Evolutionary conservation across 495 filamentous ascomycete genomes (phyloP).

Genomic region (Penicillium fimorum): DNA sequence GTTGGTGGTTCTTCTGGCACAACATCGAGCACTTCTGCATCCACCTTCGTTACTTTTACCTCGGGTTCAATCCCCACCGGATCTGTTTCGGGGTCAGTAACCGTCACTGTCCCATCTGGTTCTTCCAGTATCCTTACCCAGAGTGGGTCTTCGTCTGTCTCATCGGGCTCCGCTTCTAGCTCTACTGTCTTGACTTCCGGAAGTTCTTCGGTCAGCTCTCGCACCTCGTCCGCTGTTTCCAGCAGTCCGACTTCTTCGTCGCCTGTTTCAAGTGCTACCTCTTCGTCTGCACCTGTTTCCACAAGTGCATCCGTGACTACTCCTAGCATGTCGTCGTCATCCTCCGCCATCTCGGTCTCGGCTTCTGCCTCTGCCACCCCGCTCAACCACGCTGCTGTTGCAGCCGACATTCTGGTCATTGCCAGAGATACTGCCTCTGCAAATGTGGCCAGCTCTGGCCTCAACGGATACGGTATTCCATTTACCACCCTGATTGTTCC

Average conservation of each 20-base stretch:
- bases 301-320: slow-evolving; percentile 18
- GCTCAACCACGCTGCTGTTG: slow-evolving; percentile 27
- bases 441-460: slow-evolving; percentile 47
- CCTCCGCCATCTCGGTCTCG: slow-evolving; percentile 21
- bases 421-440: slow-evolving; percentile 51
- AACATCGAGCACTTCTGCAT: slow-evolving; percentile 13
- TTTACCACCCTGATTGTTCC: slow-evolving; percentile 56
- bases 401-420: slow-evolving; percentile 56
- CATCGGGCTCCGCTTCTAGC: slow-evolving; percentile 7
- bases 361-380: slow-evolving; percentile 23
- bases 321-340: slow-evolving; percentile 35
- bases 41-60: slow-evolving; percentile 19
- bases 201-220: not conserved
- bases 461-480: slow-evolving; percentile 62
- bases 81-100: slow-evolving; percentile 7
- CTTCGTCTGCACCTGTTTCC: slow-evolving; percentile 16
- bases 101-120: slow-evolving; percentile 6
- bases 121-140: slow-evolving; percentile 4
- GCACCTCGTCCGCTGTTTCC: not conserved
- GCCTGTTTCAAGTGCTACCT: not conserved
- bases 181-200: slow-evolving; percentile 7
- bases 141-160: not conserved
- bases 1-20: slow-evolving; percentile 17
- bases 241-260: slow-evolving; percentile 1
- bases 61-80: not conserved